A percentile compares a stretch with the other conserved stretches of the same genome.
Evolutionary conservation across 192 early-diverging fungal species (phyloP).

Genomic region (Entomortierella lignicola): DNA sequence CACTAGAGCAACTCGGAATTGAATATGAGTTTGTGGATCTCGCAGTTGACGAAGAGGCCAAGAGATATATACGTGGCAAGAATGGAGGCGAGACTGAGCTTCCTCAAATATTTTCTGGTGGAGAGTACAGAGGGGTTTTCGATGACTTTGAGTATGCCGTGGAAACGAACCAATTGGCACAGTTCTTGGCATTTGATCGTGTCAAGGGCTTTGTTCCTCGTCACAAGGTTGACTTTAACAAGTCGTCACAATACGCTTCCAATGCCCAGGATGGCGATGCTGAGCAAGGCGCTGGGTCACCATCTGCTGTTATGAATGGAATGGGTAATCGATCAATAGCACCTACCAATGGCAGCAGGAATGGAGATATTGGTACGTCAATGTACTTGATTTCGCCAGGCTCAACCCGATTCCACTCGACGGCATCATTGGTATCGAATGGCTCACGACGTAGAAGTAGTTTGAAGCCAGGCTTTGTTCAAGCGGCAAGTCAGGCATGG

Average conservation of each 20-base stretch:
- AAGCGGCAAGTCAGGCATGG: conserved; percentile 41
- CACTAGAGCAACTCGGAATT: conserved; percentile 53
- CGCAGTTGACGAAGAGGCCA: conserved; percentile 50
- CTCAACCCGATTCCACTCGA: conserved; percentile 35
- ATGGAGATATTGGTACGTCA: conserved; percentile 15
- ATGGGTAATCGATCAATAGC: background rate
- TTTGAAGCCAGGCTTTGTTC: conserved; percentile 37
- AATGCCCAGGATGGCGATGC: conserved; percentile 45
- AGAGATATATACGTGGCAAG: conserved; percentile 54
- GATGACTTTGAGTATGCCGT: conserved; percentile 51
- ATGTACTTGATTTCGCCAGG: conserved; percentile 38
- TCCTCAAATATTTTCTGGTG: conserved; percentile 62
- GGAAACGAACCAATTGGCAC: conserved; percentile 36
- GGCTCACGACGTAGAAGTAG: background rate
- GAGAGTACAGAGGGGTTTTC: conserved; percentile 56
- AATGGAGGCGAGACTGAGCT: conserved; percentile 55
- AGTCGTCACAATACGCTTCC: background rate
- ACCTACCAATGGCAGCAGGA: background rate
- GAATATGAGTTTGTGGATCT: conserved; percentile 60
- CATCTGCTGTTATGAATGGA: conserved; percentile 34
- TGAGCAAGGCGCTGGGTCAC: conserved; percentile 43
- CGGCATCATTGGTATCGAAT: background rate
- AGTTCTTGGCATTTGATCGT: conserved; percentile 49
- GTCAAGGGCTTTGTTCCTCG: conserved; percentile 21
- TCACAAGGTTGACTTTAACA: background rate